A percentile compares a stretch with the other conserved stretches of the same genome.
Evolutionary conservation across 495 filamentous ascomycete species (phyloP).

Genomic region (Platismatia glauca): DNA sequence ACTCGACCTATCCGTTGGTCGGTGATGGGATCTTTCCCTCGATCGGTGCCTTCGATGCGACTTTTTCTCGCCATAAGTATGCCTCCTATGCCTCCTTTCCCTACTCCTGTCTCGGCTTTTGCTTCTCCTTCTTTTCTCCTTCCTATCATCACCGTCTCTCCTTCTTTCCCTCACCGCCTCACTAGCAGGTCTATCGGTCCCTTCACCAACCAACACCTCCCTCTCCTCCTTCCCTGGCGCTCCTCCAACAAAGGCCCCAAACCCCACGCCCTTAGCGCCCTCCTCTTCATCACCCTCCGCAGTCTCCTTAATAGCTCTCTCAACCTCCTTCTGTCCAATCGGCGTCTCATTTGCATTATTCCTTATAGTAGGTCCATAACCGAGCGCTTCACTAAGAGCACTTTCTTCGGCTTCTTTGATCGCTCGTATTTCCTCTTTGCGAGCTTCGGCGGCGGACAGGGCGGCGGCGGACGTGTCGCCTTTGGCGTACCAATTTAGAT

Average conservation of each 20-base stretch:
- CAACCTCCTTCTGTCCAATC: slow-evolving; percentile 30
- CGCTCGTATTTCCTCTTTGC: slow-evolving; percentile 66
- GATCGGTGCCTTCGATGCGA: slow-evolving; percentile 31
- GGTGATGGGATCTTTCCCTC: slow-evolving; percentile 22
- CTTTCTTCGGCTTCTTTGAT: slow-evolving; percentile 94
- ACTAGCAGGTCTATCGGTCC: slow-evolving; percentile 14
- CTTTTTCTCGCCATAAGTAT: slow-evolving; percentile 29
- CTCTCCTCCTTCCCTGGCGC: slow-evolving; percentile 39
- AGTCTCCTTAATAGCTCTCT: slow-evolving; percentile 28
- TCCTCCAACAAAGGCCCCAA: slow-evolving; percentile 13
- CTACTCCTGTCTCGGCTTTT: slow-evolving; percentile 29
- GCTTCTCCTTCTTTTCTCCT: slow-evolving; percentile 14
- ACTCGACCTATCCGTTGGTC: slow-evolving; percentile 29
- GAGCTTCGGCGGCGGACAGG: slow-evolving; percentile 51
- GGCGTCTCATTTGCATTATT: slow-evolving; percentile 38
- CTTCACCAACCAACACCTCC: slow-evolving; percentile 34
- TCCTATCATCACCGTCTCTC: slow-evolving; percentile 11
- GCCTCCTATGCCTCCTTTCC: slow-evolving; percentile 33
- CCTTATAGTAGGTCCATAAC: slow-evolving; percentile 44
- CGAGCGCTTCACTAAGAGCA: slow-evolving; percentile 72
- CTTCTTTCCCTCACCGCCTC: slow-evolving; percentile 8
- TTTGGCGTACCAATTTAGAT: slow-evolving; percentile 85
- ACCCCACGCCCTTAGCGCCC: slow-evolving; percentile 14
- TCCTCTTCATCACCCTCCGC: slow-evolving; percentile 29
- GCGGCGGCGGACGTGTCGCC: slow-evolving; percentile 49